These are phyloP conservation scores for Suillus plorans DNA, from an alignment of 768 basidiomycete genomes.

Conservation along the genomic window DNA sequence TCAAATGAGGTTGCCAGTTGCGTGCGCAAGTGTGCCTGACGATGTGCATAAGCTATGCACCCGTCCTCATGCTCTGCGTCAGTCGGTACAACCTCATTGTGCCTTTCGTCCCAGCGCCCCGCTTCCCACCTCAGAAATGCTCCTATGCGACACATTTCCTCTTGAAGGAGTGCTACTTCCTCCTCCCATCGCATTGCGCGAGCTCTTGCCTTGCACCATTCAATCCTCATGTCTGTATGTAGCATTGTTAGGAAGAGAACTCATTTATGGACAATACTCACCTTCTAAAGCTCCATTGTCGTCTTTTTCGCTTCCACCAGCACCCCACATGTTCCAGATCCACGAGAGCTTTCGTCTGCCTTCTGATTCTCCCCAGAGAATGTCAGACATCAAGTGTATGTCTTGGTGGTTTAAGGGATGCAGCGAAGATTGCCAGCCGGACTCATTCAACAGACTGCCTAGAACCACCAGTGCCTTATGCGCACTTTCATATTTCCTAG, in stretches of 20 bases:
- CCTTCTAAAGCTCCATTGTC: too few relatives aligned
- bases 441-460: not conserved
- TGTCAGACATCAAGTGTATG: not conserved
- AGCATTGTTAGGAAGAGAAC: too few relatives aligned
- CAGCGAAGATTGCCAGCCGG: not conserved
- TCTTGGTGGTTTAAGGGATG: constrained; percentile 1
- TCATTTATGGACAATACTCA: too few relatives aligned
- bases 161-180: not conserved
- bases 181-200: not conserved
- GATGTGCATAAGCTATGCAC: not conserved
- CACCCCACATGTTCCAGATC: too few relatives aligned
- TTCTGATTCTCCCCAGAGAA: constrained; percentile 5
- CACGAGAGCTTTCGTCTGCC: too few relatives aligned
- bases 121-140: not conserved
- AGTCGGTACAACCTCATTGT: not conserved
- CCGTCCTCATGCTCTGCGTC: not conserved
- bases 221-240: not conserved
- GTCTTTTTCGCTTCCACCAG: too few relatives aligned
- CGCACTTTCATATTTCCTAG: too few relatives aligned
- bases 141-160: not conserved
- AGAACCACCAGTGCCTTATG: not conserved
- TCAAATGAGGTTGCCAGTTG: not conserved
- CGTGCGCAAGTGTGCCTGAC: not conserved
- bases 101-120: not conserved
- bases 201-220: constrained; percentile 1